A percentile compares a stretch with the other conserved stretches of the same genome.
These are phyloP conservation scores for Podaxis sp. DNA, from an alignment of 768 basidiomycete genomes.

Conservation along the genomic window DNA sequence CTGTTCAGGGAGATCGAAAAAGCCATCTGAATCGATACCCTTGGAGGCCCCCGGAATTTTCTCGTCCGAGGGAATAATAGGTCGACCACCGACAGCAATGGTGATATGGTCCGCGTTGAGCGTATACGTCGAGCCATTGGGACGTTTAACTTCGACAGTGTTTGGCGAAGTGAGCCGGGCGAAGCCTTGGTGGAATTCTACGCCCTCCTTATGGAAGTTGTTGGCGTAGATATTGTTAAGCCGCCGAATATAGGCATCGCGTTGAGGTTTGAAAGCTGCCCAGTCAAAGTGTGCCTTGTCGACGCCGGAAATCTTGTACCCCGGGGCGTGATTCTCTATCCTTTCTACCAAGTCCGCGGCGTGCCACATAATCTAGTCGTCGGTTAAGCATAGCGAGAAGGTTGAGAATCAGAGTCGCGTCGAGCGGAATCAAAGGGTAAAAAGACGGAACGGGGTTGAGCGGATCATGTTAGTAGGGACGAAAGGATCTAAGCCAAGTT, in stretches of 20 bases:
- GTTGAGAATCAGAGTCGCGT: background rate
- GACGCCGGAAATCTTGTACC: conserved; percentile 66
- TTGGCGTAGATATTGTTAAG: conserved; percentile 89
- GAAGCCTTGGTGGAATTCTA: conserved; percentile 81
- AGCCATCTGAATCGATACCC: conserved; percentile 93
- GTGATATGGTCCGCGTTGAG: conserved; percentile 75
- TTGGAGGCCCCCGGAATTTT: conserved; percentile 85
- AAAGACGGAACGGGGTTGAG: background rate
- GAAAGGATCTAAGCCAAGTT: background rate
- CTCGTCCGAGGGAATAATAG: conserved; percentile 73
- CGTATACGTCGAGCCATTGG: conserved; percentile 66
- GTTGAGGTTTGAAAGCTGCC: conserved; percentile 86
- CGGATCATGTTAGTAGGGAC: background rate
- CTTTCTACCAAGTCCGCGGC: conserved; percentile 88
- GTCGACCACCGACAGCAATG: conserved; percentile 84
- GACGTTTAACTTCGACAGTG: conserved; percentile 66
- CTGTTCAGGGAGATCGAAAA: conserved; percentile 88
- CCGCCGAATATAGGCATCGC: conserved; percentile 90
- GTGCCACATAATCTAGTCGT: conserved; percentile 91
- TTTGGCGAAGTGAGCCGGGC: conserved; percentile 68
- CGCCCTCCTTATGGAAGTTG: conserved; percentile 83
- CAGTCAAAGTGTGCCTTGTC: conserved; percentile 73
- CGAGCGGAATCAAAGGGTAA: background rate
- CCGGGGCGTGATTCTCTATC: conserved; percentile 66
- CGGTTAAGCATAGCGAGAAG: background rate